Base-by-base conservation (phyloP, 2,329 filamentous ascomycete genomes). In the Alternaria sp. region DNA sequence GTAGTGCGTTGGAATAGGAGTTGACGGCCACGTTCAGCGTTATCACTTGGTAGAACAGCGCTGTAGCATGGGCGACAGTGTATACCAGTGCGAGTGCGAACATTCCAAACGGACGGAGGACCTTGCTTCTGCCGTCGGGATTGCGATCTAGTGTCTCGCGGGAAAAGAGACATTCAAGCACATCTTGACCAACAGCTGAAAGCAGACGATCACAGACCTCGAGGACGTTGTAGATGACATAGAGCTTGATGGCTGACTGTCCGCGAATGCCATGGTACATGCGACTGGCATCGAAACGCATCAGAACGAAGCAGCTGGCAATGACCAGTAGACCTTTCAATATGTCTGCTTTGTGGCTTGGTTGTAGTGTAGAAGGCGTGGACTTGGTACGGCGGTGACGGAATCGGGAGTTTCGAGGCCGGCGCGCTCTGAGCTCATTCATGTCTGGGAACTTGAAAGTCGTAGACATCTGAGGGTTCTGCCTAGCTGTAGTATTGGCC, bases 221-320 rank as follows among this genome's bases (percentile, higher is more conserved):
- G 6, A 99, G 88, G 33, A 97, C 92, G 75, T 99, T 99, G 84
- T 97, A 99, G 59, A 99, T 98, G 63, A 99, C 96, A 78, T 99
- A 99, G 11, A 99, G 87, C 78, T 99, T 99, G 82, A 99, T 97
- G 8, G 95, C 94, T 2, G 94, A 95, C 79, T 99, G 96, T 0
- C 94, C 96, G 50, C 95, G 91, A 72, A 99, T 97, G 73, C 94
- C 94, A 79, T 99, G 96, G 76, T 99, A 99, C 93, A 98, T 97
- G 55, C 94, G 89, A 76, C 94, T 97, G 6, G 96, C 96, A 78
- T 99, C 96, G 49, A 99, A 90, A 23, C 88, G 90, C 89, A 97
- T 95, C 55, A 99, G 84, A 14, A 95, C 89, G 55, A 91, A 84
- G 71, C 93, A 97, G 75, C 93, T 97, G 73, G 88, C 89, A 53